Evolutionary conservation across 371 early-diverging fungal genomes (phyloP).

Genomic region (Nematocida ironsii): DNA sequence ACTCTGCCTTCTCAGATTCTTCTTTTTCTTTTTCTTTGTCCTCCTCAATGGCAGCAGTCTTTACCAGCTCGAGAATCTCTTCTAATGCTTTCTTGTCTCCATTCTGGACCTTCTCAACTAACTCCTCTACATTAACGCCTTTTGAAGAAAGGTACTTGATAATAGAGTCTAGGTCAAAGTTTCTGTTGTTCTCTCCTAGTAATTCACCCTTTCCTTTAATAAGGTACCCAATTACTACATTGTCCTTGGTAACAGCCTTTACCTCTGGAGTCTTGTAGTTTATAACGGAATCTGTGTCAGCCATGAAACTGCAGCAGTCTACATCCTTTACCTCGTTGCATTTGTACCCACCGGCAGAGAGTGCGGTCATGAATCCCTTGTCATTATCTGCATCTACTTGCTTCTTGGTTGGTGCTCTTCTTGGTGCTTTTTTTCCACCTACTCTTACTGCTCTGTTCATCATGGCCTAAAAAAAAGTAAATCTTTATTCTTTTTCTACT

Average conservation of each 20-base stretch:
- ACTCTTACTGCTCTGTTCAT: conserved; percentile 30
- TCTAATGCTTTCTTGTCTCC: conserved; percentile 49
- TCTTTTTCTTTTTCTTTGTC: background rate
- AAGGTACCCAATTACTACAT: conserved; percentile 48
- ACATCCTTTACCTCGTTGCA: conserved; percentile 36
- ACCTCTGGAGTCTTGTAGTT: conserved; percentile 46
- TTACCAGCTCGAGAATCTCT: conserved; percentile 29
- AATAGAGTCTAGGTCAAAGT: conserved; percentile 39
- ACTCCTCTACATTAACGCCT: conserved; percentile 33
- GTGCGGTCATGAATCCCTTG: background rate
- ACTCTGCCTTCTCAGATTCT: background rate
- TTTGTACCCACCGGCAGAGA: conserved; percentile 25
- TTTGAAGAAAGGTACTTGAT: conserved; percentile 12
- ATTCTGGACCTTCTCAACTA: conserved; percentile 30
- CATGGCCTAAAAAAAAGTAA: conserved; percentile 55
- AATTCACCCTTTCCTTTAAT: conserved; percentile 47
- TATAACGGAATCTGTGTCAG: conserved; percentile 18
- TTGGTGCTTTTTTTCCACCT: conserved; percentile 52
- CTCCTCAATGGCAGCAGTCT: conserved; percentile 6
- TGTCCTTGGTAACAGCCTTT: conserved; percentile 52
- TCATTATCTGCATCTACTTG: conserved; percentile 1
- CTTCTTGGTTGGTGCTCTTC: conserved; percentile 38
- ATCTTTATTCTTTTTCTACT: background rate
- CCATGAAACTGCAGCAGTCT: conserved; percentile 49
- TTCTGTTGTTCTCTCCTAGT: conserved; percentile 26